Evolutionary conservation across 225 moss, liverwort and hornwort genomes (phyloP), one percentile per base, ranked within the genome.

Genomic region (Asterella californica): DNA sequence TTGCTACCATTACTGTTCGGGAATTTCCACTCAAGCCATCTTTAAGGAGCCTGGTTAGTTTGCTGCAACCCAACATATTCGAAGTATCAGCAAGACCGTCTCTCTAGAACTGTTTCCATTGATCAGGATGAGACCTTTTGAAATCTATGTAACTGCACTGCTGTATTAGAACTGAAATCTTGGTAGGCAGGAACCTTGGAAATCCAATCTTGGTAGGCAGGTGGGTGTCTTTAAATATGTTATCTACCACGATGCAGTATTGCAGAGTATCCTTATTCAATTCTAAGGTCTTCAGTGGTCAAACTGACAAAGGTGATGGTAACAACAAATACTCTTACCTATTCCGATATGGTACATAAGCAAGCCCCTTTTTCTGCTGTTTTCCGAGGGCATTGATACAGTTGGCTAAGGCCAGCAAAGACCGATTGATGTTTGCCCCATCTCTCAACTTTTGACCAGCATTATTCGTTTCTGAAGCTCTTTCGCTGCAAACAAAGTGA

Each of bases 341-440:
- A 81, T 94, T 94, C 48, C 93, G 89, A 70, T 94, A 94, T 50
- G 91, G 93, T 57, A 94, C 93, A 80, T 94, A 94, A n/a, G 93
- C 93, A 65, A 91, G 84, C 77, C 93, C 93, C 85, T 86, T 94
- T 87, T 94, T 94, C 52, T 94, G 93, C 84, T 91, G 91, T 90
- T 94, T 94, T 57, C 93, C 93, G 74, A 94, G 91, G 73, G 93
- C 93, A 80, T 94, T 94, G 86, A 94, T 94, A 82, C 93, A 94
- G 68, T 91, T 94, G 10, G 93, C 91, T 76, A 94, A 77, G 66
- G 93, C 93, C 82, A 94, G 88, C 42, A 94, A 86, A 12, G 93
- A 94, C 62, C 91, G 88, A 76, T 94, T 94, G 48, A 94, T 94
- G 67, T 91, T 94, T 67, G 93, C 93, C 81, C 93, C 93, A 77